Base-by-base conservation (phyloP, 1,284 basidiomycete species). In the Coniferiporia sulphurascens region DNA sequence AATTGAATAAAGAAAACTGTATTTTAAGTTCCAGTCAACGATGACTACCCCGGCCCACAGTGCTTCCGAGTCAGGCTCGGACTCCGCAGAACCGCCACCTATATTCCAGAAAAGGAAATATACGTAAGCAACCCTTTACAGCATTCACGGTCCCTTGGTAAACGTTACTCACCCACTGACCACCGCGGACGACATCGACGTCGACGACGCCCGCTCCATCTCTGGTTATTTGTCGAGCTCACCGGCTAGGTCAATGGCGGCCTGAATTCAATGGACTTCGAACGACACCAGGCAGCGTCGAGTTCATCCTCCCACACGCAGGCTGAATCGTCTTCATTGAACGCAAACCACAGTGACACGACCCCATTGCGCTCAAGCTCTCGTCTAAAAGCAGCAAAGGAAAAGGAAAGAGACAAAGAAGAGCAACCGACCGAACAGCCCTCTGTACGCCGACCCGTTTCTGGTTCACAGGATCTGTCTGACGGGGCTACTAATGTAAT, bases 181-280 rank as follows among this genome's bases (percentile, higher is more conserved):
- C 55, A 46, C 53, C 58, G 22, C 21, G 55, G 45, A 58, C 57
- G 48, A 61, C 56, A 35, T 45, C 48, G 49, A 45, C 59, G 50
- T 27, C 61, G 59, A 46, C 52, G 45, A 36, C 21, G 17, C 22
- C 48, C 54, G 49, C 9, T 45, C 36, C 34, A 48, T 21, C 48
- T 58, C 44, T 13, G 45, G 36, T 41, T 36, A 41, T 61, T 52
- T 35, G 43, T 41, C 43, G 15, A 22, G 34, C 56, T 54, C 41
- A 56, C 55, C 72, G 38, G 70, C 71, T 58, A 77, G 78, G 85
- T 87, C 86, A 82, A 89, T 89, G 87, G 87, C 87, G 83, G 82
- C 81, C 81, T 75, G 84, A 79, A 85, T 81, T 77, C 76, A 82
- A 89, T 89, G 87, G 87, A 89, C 85, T 82, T 86, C 83, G 76